Evolutionary conservation across 345 rosid genomes (phyloP).

Genomic region (Lumnitzera racemosa): DNA sequence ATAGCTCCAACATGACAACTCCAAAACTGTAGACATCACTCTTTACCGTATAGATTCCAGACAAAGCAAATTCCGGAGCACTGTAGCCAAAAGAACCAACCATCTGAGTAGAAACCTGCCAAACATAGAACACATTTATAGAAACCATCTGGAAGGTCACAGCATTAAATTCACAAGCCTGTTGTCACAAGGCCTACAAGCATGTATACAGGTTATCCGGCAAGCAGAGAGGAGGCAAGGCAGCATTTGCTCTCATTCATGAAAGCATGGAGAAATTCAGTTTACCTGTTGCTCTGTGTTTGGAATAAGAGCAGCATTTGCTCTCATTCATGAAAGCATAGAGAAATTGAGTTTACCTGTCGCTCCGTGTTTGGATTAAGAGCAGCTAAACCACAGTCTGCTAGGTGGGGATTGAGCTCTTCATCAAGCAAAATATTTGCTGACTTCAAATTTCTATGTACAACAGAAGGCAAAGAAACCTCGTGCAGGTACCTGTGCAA

Average conservation of each 20-base stretch:
- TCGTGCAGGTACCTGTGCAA: conserved; percentile 86
- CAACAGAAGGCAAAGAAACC: conserved; percentile 94
- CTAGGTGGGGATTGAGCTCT: conserved; percentile 89
- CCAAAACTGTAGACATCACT: conserved; percentile 99
- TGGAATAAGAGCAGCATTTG: conserved; percentile 45
- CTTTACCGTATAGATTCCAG: conserved; percentile 89
- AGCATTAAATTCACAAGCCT: not conserved
- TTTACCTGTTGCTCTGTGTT: conserved; percentile 90
- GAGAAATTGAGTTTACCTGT: conserved; percentile 40
- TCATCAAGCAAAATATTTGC: conserved; percentile 95
- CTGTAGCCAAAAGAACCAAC: conserved; percentile 98
- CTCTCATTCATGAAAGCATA: not conserved
- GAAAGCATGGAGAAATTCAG: not conserved
- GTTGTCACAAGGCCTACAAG: no score
- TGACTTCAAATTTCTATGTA: conserved; percentile 95
- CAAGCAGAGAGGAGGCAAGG: not conserved
- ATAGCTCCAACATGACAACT: conserved; percentile 94
- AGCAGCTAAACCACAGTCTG: conserved; percentile 97
- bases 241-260: not conserved
- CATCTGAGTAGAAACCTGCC: conserved; percentile 87
- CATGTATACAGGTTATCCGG: no score
- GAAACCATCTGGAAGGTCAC: not conserved
- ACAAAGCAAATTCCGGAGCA: conserved; percentile 96
- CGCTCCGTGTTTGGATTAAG: conserved; percentile 86
- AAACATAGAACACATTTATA: conserved; percentile 3